phyloP scores from a whole-genome alignment of 2,329 filamentous ascomycete species.

The Fusarium algeriense region DNA sequence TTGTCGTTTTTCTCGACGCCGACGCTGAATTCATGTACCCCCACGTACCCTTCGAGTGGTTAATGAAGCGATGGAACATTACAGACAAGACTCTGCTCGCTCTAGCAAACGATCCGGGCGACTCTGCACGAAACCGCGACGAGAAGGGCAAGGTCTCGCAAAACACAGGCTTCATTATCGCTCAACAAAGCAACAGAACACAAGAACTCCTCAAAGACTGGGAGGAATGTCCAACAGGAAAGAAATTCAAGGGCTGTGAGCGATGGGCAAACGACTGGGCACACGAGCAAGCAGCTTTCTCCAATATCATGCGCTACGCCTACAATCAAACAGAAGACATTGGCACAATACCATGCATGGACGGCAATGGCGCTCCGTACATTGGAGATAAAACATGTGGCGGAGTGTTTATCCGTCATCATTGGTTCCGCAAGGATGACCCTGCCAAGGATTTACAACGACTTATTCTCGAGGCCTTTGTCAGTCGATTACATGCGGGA shows the following conservation, averaged over 20 bases:
- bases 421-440: constrained; percentile 35
- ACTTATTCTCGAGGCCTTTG: constrained; percentile 1
- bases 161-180: constrained; percentile 43
- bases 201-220: constrained; percentile 34
- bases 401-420: constrained; percentile 45
- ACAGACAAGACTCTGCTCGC: constrained; percentile 56
- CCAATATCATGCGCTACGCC: constrained; percentile 44
- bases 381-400: constrained; percentile 40
- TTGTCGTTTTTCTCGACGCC: constrained; percentile 60
- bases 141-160: constrained; percentile 37
- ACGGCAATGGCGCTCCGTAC: constrained; percentile 44
- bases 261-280: constrained; percentile 46
- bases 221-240: constrained; percentile 13
- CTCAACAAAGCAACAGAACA: constrained; percentile 40
- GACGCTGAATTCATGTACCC: constrained; percentile 58
- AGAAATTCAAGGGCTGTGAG: constrained; percentile 24
- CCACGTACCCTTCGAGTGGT: constrained; percentile 60
- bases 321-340: constrained; percentile 42
- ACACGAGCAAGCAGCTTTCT: constrained; percentile 48
- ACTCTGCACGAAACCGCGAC: constrained; percentile 53
- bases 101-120: constrained; percentile 58
- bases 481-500: constrained; percentile 13
- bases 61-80: constrained; percentile 61
- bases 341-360: constrained; percentile 39
- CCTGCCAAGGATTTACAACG: constrained; percentile 16